phyloP scores from a whole-genome alignment of 1,284 basidiomycete genomes.

The Malassezia pachydermatis region DNA sequence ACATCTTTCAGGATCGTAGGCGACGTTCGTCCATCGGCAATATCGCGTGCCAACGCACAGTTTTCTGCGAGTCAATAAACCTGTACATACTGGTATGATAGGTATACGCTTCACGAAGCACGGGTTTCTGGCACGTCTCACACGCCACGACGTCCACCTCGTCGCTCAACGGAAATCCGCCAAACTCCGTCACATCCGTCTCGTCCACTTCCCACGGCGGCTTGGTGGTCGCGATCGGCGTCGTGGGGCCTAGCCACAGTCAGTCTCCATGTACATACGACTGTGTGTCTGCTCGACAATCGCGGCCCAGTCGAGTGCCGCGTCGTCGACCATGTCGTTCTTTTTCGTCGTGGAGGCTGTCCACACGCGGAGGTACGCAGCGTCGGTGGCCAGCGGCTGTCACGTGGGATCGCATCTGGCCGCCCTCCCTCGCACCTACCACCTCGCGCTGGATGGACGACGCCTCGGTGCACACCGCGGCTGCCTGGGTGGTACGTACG shows the following conservation, averaged over 20 bases:
- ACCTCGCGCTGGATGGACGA: too few species aligned
- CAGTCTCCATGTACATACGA: too few species aligned
- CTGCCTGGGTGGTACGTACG: background rate
- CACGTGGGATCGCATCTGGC: too few species aligned
- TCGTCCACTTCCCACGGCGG: constrained; percentile 37
- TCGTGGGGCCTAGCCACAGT: too few species aligned
- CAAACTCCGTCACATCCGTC: constrained; percentile 41
- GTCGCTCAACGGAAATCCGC: constrained; percentile 34
- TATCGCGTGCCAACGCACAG: constrained; percentile 30
- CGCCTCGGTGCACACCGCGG: background rate
- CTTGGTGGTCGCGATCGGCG: constrained; percentile 6
- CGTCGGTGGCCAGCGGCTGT: too few species aligned
- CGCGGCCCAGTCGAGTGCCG: constrained; percentile 10
- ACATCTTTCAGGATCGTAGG: constrained; percentile 29
- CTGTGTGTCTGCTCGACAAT: constrained; percentile 11
- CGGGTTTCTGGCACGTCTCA: constrained; percentile 27
- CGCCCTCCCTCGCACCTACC: too few species aligned
- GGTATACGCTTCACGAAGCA: constrained; percentile 28
- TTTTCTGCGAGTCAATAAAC: constrained; percentile 19
- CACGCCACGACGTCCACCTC: constrained; percentile 37
- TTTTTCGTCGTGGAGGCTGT: background rate
- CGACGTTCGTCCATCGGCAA: constrained; percentile 28
- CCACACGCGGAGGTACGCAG: too few species aligned
- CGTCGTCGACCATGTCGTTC: background rate
- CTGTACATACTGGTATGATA: constrained; percentile 26